Evolutionary conservation across 371 early-diverging fungal genomes (phyloP), one percentile per base, ranked within the genome.

Genomic region (Batrachochytrium dendrobatidis): DNA sequence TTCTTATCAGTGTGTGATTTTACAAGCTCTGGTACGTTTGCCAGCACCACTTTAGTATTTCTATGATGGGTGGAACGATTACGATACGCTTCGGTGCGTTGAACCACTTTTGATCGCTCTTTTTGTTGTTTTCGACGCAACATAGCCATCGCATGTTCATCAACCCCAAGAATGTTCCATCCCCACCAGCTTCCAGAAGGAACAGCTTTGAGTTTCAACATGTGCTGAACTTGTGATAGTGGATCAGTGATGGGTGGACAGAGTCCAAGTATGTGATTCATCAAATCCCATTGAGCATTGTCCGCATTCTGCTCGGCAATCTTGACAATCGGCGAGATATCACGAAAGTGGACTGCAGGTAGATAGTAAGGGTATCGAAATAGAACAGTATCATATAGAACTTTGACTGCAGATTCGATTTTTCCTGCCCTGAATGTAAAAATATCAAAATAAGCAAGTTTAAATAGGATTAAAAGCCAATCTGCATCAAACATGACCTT

Each of bases 101-200:
- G 39, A n/a, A 39, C 39, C 15, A 12, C n/a, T 12, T n/a, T 12
- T 39, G 12, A 12, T 12, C 39, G 39, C n/a, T 39, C 39, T n/a
- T 39, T 39, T 12, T n/a, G 39, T 39, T 39, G 39, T 15, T 28
- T 35, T 0, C 56, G 28, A 2, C 30, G 4, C 76, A 63, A 46
- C 66, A 72, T 56, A 59, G 35, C 34, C 54, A 63, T 30, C 20
- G 53, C 65, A 18, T 62, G 50, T 46, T 66, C 60, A 25, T 60
- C 59, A 30, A 75, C 51, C 2, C 75, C 75, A 22, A 75, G 31
- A 17, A 67, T 57, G 24, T 67, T 58, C 71, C 71, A 75, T n/a
- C 76, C 76, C 76, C 76, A 75, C 76, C 76, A 75, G 15, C 26
- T 26, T 29, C 66, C 61, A 22, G 53, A 57, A 8, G 61, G 63